Conservation (phyloP, 2,329 filamentous ascomycete genomes). For the Aspergillus puulaauensis region DNA sequence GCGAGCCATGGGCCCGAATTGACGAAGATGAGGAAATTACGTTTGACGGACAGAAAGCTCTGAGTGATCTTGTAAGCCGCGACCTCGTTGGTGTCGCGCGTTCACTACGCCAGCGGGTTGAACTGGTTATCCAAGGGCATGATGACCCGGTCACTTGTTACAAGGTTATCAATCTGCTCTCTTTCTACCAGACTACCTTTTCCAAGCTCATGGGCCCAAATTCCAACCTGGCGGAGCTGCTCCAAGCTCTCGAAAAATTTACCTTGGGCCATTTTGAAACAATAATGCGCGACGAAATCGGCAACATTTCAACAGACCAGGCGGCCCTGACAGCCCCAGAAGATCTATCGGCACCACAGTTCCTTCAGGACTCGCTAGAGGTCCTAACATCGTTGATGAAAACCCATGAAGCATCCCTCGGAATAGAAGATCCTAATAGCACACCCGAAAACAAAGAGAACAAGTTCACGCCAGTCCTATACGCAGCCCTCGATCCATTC, state of each 20-base stretch:
- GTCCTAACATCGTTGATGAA: slow-evolving; percentile 77
- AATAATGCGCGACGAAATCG: slow-evolving; percentile 70
- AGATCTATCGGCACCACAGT: slow-evolving; percentile 76
- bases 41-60: slow-evolving; percentile 78
- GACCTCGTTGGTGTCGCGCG: slow-evolving; percentile 78
- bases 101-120: slow-evolving; percentile 82
- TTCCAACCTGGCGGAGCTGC: slow-evolving; percentile 68
- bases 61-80: slow-evolving; percentile 83
- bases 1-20: slow-evolving; percentile 75
- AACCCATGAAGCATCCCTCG: slow-evolving; percentile 80
- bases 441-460: slow-evolving; percentile 56
- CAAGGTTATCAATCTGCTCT: slow-evolving; percentile 83
- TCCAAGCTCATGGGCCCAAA: slow-evolving; percentile 70
- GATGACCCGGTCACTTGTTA: slow-evolving; percentile 87
- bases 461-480: slow-evolving; percentile 72
- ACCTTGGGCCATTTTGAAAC: slow-evolving; percentile 80
- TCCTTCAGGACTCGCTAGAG: slow-evolving; percentile 76
- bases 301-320: slow-evolving; percentile 67
- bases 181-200: slow-evolving; percentile 87
- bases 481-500: slow-evolving; percentile 83
- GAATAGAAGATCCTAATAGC: slow-evolving; percentile 41
- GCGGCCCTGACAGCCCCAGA: slow-evolving; percentile 68
- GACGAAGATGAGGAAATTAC: slow-evolving; percentile 57
- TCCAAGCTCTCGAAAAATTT: slow-evolving; percentile 69
- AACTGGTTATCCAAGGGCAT: slow-evolving; percentile 88